Evolutionary conservation across 164 flowering plant species (phyloP).

Genomic region (Houttuynia cordata): DNA sequence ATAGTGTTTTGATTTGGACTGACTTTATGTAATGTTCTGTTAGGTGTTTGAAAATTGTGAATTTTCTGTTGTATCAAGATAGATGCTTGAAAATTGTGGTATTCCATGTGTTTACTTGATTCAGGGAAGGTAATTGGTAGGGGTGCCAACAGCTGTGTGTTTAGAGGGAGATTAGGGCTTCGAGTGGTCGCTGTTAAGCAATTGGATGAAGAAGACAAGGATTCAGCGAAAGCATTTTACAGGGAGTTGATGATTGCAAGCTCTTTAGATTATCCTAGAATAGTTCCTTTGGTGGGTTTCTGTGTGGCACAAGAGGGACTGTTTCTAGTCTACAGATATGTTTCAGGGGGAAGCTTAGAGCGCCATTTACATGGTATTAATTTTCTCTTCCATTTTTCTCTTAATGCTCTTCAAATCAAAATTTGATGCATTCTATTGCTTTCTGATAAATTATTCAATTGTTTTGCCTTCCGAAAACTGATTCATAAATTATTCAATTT

Average conservation of each 20-base stretch:
- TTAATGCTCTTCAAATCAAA: no score
- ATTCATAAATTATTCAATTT: no score
- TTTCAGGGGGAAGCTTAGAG: slow-evolving; percentile 89
- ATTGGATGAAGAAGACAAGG: slow-evolving; percentile 77
- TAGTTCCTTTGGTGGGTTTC: slow-evolving; percentile 81
- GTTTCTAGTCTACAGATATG: slow-evolving; percentile 77
- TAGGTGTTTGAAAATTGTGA: no score
- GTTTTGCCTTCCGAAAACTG: no score
- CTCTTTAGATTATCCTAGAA: slow-evolving; percentile 50
- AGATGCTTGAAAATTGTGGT: neutral
- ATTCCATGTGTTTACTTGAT: neutral
- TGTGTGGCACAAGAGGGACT: slow-evolving; percentile 80
- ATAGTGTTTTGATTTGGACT: no score
- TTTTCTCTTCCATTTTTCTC: no score
- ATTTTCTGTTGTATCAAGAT: neutral
- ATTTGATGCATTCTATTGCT: no score
- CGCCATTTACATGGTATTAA: slow-evolving; percentile 68
- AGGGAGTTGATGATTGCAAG: slow-evolving; percentile 93
- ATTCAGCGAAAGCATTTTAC: slow-evolving; percentile 74
- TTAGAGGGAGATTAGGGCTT: slow-evolving; percentile 66
- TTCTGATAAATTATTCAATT: neutral
- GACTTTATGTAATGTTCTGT: no score
- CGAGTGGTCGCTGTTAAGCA: slow-evolving; percentile 72
- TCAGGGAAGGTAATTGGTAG: slow-evolving; percentile 85
- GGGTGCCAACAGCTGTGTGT: slow-evolving; percentile 89